These are phyloP conservation scores for Dryas alaskensis DNA, from an alignment of 306 rosid genomes.

Conservation along the genomic window DNA sequence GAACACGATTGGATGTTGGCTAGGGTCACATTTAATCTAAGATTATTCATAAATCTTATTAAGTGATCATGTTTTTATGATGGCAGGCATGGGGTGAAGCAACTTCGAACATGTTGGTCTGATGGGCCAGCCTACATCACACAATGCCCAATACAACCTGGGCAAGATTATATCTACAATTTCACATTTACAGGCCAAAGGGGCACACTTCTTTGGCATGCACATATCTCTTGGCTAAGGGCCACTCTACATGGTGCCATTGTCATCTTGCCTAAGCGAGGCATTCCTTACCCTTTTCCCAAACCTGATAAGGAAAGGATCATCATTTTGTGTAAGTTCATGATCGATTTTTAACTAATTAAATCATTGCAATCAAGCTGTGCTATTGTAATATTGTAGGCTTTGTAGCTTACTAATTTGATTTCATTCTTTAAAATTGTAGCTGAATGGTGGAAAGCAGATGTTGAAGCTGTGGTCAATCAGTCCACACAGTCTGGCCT, in stretches of 20 bases:
- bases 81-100: slow-evolving; percentile 71
- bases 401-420: not conserved
- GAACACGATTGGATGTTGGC: no score
- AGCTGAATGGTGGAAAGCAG: slow-evolving; percentile 87
- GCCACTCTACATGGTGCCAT: slow-evolving; percentile 69
- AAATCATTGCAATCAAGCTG: not conserved
- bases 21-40: no score
- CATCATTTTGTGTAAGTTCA: slow-evolving; percentile 48
- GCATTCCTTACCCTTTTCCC: slow-evolving; percentile 67
- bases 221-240: slow-evolving; percentile 73
- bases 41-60: not conserved
- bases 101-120: slow-evolving; percentile 55
- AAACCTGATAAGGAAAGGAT: slow-evolving; percentile 52
- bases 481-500: slow-evolving; percentile 44
- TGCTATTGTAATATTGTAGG: not conserved
- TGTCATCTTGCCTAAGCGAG: slow-evolving; percentile 59
- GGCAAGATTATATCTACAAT: slow-evolving; percentile 57
- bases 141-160: slow-evolving; percentile 72
- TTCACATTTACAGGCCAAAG: slow-evolving; percentile 65
- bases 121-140: slow-evolving; percentile 82
- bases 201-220: slow-evolving; percentile 90
- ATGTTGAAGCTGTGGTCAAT: slow-evolving; percentile 62
- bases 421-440: slow-evolving; percentile 14
- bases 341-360: not conserved
- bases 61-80: not conserved